Conservation (phyloP, 805 yeast genomes). For the Zygosaccharomyces gambellarensis region DNA sequence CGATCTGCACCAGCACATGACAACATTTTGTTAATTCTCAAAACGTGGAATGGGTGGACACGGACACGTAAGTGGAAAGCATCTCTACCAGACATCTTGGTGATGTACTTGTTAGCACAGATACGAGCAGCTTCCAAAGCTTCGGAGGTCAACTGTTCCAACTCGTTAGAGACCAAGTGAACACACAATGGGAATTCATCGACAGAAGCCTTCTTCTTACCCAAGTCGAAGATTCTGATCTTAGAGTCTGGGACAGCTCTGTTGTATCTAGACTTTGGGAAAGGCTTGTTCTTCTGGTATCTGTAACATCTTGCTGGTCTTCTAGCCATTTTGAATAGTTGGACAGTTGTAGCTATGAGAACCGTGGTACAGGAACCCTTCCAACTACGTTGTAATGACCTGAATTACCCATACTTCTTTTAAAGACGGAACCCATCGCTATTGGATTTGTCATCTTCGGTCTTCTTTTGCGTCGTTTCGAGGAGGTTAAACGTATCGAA, state of each 20-base stretch:
- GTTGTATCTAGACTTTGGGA: constrained; percentile 99
- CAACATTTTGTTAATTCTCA: constrained; percentile 99
- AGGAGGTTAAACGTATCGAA: not conserved
- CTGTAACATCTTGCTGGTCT: constrained; percentile 99
- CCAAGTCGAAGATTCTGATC: constrained; percentile 98
- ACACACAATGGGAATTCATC: constrained; percentile 99
- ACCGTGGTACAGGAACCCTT: not conserved
- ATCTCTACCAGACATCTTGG: constrained; percentile 97
- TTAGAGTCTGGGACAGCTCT: constrained; percentile 99
- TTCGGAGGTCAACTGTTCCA: constrained; percentile 98
- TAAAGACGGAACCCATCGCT: not conserved
- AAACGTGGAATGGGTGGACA: constrained; percentile 99
- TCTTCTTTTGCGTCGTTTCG: constrained; percentile 4
- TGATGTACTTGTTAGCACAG: constrained; percentile 99
- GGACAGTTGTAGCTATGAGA: constrained; percentile 6
- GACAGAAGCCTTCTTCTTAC: constrained; percentile 99
- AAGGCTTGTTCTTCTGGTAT: constrained; percentile 99
- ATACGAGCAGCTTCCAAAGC: constrained; percentile 99
- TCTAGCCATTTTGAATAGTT: constrained; percentile 86
- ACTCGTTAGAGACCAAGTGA: constrained; percentile 98
- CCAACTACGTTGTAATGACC: not conserved
- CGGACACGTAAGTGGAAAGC: constrained; percentile 99
- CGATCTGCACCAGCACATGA: constrained; percentile 99
- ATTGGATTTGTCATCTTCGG: constrained; percentile 4
- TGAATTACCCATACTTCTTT: not conserved